Base-by-base conservation (phyloP, 2,329 filamentous ascomycete species). In the Neonectria neomacrospora region DNA sequence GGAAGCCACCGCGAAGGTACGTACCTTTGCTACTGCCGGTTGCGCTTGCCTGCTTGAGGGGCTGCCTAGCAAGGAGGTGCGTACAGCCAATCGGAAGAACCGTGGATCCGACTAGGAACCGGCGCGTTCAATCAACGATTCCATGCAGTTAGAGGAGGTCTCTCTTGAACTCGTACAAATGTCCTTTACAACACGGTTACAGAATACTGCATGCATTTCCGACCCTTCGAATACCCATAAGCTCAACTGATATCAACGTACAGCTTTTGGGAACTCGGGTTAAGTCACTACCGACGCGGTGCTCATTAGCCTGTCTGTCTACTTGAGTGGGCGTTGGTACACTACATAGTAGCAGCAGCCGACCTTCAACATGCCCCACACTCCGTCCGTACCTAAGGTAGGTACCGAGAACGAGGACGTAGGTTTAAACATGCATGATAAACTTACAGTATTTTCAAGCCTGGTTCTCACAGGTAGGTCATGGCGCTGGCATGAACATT, bases 1-100 rank as follows among this genome's bases (percentile, higher is more conserved):
- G n/a, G n/a, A 51, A 52, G 39, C 20, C 50, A 32, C 51, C 44
- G 58, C 44, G 42, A 58, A 18, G 56, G 39, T 58, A 58, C 48
- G 56, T 53, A 58, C 48, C 42, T 42, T 10, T 32, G 6, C 30
- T n/a, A 14, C 34, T n/a, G 9, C 34, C 45, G 57, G 22, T n/a
- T n/a, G 32, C 51, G 34, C 22, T 45, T 45, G 20, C 32, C 26
- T 44, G 9, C 16, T 26, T 30, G 57, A 41, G 41, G 50, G 48
- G 48, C 39, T 39, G 20, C 30, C 26, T 18, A 26, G 18, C n/a
- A 37, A 10, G 12, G 7, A 7, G 54, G 37, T 52, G 45, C 39
- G 56, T 45, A 53, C 48, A 37, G 4, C 9, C n/a, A 16, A 12
- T 48, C 45, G 45, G 45, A 48, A 28, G 45, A 48, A 48, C 45